phyloP scores from a whole-genome alignment of 305 asterid genomes.

The Plantago coronopus region DNA sequence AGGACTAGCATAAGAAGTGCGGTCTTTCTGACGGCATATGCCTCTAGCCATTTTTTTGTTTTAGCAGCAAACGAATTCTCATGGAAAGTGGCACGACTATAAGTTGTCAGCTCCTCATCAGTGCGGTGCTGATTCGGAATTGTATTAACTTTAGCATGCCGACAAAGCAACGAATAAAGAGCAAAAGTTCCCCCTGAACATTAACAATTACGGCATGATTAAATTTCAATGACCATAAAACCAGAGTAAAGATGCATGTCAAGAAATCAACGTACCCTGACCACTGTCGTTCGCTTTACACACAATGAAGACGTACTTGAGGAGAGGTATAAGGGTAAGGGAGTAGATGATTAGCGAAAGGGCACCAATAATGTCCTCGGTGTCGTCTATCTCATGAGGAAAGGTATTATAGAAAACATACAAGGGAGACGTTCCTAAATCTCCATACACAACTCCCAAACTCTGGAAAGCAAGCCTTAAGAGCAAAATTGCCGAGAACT shows the following conservation, averaged over 20 bases:
- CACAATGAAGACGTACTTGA: constrained; percentile 91
- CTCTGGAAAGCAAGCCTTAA: constrained; percentile 98
- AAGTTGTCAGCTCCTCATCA: constrained; percentile 96
- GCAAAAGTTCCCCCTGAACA: constrained; percentile 90
- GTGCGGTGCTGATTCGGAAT: constrained; percentile 97
- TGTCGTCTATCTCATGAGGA: constrained; percentile 70
- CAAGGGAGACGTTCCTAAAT: constrained; percentile 95
- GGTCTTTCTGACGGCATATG: constrained; percentile 50
- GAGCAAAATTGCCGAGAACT: constrained; percentile 71
- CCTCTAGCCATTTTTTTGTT: constrained; percentile 91
- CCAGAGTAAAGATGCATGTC: background rate
- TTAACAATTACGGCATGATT: constrained; percentile 2
- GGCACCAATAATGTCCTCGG: constrained; percentile 89
- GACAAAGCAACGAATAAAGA: constrained; percentile 91
- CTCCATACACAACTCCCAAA: constrained; percentile 96
- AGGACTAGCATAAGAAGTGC: constrained; percentile 81
- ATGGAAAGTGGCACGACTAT: constrained; percentile 80
- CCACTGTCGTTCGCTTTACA: constrained; percentile 97
- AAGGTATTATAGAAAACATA: constrained; percentile 94
- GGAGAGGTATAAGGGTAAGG: constrained; percentile 86
- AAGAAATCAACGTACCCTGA: constrained; percentile 56
- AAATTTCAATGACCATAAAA: background rate
- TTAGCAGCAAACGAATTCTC: constrained; percentile 92
- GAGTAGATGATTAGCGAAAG: constrained; percentile 93
- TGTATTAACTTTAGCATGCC: constrained; percentile 88